Evolutionary conservation across 2,329 filamentous ascomycete species (phyloP), one percentile per base, ranked within the genome.

Genomic region (Blumeria graminis): DNA sequence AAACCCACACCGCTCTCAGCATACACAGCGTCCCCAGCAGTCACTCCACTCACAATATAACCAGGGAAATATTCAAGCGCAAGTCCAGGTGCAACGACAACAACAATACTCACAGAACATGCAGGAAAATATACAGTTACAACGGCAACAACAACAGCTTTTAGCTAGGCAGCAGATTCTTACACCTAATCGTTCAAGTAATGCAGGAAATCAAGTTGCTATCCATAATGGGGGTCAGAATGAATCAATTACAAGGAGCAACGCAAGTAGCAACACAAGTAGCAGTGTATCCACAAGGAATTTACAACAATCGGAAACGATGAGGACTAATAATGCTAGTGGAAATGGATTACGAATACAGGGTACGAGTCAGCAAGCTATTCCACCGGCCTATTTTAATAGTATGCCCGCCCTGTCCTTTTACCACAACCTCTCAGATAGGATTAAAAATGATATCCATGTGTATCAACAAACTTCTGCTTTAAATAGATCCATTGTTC

Each of bases 401-500:
- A n/a, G 22, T 6, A 10, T 16, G 6, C 34, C 16, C 7, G 13
- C 43, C 32, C 35, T 14, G 14, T 22, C 55, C 16, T 14, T 34
- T 50, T 18, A 39, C 51, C 35, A 52, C 13, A 34, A 36, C 35
- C 16, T 14, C 45, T 45, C 38, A 9, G 45, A 35, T 18, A 55
- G 43, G n/a, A 45, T 35, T 38, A 39, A 56, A 38, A 35, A 55
- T 48, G 46, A 55, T n/a, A 52, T 56, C 22, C 28, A 34, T 70
- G 5, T 50, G 22, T 63, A 62, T 50, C 48, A 14, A 4, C 50
- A 58, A 16, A 57, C 58, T 8, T 59, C 57, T 34, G 56, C 56
- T 18, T 56, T 63, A 13, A 52, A 61, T 51, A 59, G 60, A 43
- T 56, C 55, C 22, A 60, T 71, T 6, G 63, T 75, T 35, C 72